Base-by-base conservation (phyloP, 75 land plant genomes). In the Selaginella tamariscina region DNA sequence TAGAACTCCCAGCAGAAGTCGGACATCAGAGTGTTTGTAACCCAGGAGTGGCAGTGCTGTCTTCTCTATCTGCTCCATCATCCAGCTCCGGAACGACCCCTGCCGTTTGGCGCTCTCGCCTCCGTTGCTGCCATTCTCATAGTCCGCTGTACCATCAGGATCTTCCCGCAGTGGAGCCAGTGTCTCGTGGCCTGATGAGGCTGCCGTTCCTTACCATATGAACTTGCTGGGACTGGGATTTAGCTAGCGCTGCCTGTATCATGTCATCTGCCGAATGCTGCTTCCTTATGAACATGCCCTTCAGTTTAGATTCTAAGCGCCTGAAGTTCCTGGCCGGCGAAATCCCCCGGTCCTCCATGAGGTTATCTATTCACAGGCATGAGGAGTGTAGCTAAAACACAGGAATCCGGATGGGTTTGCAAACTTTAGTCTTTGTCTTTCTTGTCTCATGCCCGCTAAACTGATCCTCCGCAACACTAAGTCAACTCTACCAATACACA, bases 1-100 rank as follows among this genome's bases (percentile, higher is more conserved):
- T 33, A 83, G 67, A 21, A 84, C 84, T 0, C 84, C 87, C 20
- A 84, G 74, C 67, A 86, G 64, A 33, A 86, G 66, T 73, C 87
- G 65, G 23, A 86, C 73, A 68, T 84, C 87, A 27, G 84, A 84
- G 9, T 76, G 28, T 32, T 69, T 68, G 68, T 65, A 69, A 21
- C 62, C 62, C 26, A 59, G 23, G 8, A 59, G 62, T 59, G 62
- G 62, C 27, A 59, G 62, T n/a, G 63, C 9, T n/a, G 63, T 39
- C 49, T 39, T 39, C 49, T 39, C 49, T 5, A 39, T 39, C 49
- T 39, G 49, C 49, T 39, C 49, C 49, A 39, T 39, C 49, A 39
- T 39, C 29, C 71, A 72, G 78, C 73, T 76, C 56, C 73, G 78
- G 39, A 76, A 72, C 56, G 70, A 66, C 69, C 73, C 70, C 69